Base-by-base conservation (phyloP, 257 asterid genomes). In the Rhazya stricta region DNA sequence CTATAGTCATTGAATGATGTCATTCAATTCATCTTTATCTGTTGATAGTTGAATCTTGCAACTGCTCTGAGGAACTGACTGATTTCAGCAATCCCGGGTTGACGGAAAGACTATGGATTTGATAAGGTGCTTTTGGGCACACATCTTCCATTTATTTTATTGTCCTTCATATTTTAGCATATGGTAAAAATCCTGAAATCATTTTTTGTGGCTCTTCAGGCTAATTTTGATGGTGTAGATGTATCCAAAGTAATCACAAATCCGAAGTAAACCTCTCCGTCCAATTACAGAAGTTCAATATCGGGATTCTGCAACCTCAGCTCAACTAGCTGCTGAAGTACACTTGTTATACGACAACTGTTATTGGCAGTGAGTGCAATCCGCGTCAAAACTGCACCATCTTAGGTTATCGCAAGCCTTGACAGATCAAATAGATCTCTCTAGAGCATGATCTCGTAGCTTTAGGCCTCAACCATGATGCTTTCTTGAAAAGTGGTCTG, bases 381-480 rank as follows among this genome's bases (percentile, higher is more conserved):
- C 7, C 1, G 27, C 8, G 29, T n/a, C 19, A 60, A 60, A 29
- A 27, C 21, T 12, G 2, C 42, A 32, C 69, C 43, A 34, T 16
- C 27, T 18, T 15, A 18, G 13, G 56, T 69, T 67, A 75, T 48
- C 8, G 79, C 78, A 87, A 79, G 23, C 89, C 90, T 78, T 90
- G 97, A 85, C 98, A 92, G 54, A 92, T 88, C 69, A 93, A 77
- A 84, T 93, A 93, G 72, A 89, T 91, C 88, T 93, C 97, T 74
- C 91, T 87, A 37, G 98, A 93, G 74, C 84, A 80, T 50, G 97
- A 80, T 79, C 94, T 89, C 34, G 98, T 93, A 57, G 97, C 98
- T 80, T 86, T 91, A 65, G 97, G 97, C 84, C 98, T 89, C 88
- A 91, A 83, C 95, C 93, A 87, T 39, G 96, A 84, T 11, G 96